These are phyloP conservation scores for Morella rubra DNA, from an alignment of 306 rosid genomes.

Conservation along the genomic window DNA sequence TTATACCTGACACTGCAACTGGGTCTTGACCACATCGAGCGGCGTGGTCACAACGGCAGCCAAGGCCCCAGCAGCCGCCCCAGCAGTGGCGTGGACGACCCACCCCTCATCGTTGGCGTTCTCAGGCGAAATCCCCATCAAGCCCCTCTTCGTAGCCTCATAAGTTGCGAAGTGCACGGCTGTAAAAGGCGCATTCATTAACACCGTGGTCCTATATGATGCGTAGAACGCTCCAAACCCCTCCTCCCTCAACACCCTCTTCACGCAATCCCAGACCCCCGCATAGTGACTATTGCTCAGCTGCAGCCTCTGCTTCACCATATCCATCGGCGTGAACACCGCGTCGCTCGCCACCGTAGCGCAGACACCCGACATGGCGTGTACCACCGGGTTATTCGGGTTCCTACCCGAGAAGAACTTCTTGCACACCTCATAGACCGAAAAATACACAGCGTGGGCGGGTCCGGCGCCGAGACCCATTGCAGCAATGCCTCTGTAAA, in stretches of 20 bases:
- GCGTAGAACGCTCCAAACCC: constrained; percentile 75
- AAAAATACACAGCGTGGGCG: constrained; percentile 85
- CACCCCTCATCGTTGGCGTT: constrained; percentile 53
- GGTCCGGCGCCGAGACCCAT: constrained; percentile 96
- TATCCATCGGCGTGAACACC: constrained; percentile 85
- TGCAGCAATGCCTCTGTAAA: constrained; percentile 84
- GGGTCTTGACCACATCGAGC: constrained; percentile 81
- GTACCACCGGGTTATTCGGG: constrained; percentile 50
- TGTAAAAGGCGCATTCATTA: constrained; percentile 81
- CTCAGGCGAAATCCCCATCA: constrained; percentile 58
- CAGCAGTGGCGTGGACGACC: constrained; percentile 77
- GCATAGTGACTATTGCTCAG: constrained; percentile 62
- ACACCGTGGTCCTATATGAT: constrained; percentile 70
- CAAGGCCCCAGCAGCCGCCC: constrained; percentile 73
- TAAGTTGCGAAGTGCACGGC: constrained; percentile 70
- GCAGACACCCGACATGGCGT: constrained; percentile 68
- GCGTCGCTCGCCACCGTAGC: constrained; percentile 81
- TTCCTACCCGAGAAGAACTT: constrained; percentile 52
- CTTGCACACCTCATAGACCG: constrained; percentile 64
- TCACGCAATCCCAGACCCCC: constrained; percentile 73
- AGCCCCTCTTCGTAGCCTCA: constrained; percentile 57
- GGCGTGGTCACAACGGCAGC: constrained; percentile 73
- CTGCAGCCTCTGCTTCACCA: constrained; percentile 93
- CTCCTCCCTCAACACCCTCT: constrained; percentile 68
- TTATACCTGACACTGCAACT: constrained; percentile 75